Percentiles rank a stretch among this genome's conserved stretches.
Evolutionary conservation across 2,329 filamentous ascomycete species (phyloP).

Genomic region (Fusarium sp.): DNA sequence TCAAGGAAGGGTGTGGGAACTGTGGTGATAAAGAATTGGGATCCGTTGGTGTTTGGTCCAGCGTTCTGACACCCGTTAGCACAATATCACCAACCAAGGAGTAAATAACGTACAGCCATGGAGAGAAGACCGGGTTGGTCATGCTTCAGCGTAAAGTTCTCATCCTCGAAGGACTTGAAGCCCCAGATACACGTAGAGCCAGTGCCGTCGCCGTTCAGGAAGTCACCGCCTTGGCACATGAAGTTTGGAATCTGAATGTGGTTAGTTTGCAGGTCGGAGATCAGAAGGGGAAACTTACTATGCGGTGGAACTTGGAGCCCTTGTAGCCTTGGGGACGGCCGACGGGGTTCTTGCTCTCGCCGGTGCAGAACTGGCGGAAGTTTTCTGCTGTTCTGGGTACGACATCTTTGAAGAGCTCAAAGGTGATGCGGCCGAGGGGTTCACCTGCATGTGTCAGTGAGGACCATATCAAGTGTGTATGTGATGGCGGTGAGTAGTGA

Average conservation of each 20-base stretch:
- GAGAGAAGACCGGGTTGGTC: constrained; percentile 83
- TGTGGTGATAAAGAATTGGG: constrained; percentile 97
- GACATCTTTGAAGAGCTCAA: constrained; percentile 88
- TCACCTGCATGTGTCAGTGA: constrained; percentile 68
- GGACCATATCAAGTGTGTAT: neutral
- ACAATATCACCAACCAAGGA: neutral
- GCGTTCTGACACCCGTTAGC: constrained; percentile 71
- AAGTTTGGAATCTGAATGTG: constrained; percentile 85
- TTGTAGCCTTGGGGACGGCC: constrained; percentile 93
- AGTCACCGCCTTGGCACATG: constrained; percentile 98
- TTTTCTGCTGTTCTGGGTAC: constrained; percentile 94
- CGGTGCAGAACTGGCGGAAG: constrained; percentile 96
- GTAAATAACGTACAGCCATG: constrained; percentile 80
- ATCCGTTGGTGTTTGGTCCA: constrained; percentile 92
- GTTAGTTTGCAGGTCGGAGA: constrained; percentile 16
- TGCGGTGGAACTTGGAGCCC: constrained; percentile 91
- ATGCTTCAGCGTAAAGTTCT: constrained; percentile 87
- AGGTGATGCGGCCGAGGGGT: constrained; percentile 85
- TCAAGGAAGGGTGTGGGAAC: constrained; percentile 88
- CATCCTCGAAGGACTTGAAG: constrained; percentile 84
- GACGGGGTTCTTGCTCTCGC: constrained; percentile 83
- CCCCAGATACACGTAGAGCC: constrained; percentile 92
- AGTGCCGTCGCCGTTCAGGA: constrained; percentile 91
- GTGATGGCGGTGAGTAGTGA: neutral
- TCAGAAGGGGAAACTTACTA: constrained; percentile 68